These are phyloP conservation scores for Botrytis fabae DNA, from an alignment of 2,329 filamentous ascomycete genomes.

Conservation along the genomic window DNA sequence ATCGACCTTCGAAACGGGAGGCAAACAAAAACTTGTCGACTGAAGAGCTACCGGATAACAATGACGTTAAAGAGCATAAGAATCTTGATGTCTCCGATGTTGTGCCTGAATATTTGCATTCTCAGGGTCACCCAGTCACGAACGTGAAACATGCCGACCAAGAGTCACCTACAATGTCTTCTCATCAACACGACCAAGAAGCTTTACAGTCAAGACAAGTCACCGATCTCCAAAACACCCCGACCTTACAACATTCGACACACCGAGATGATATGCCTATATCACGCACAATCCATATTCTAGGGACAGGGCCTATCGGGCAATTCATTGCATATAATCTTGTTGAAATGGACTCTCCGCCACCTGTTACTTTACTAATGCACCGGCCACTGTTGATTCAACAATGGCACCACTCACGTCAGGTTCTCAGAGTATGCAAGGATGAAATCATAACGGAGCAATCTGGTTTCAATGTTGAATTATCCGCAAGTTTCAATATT, in stretches of 20 bases:
- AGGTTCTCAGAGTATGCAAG: slow-evolving; percentile 49
- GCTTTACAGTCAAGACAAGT: neutral
- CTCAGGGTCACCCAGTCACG: neutral
- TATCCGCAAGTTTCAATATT: slow-evolving; percentile 28
- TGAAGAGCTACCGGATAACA: neutral
- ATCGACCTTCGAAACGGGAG: neutral
- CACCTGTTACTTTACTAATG: slow-evolving; percentile 64
- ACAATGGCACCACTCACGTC: slow-evolving; percentile 49
- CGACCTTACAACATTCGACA: neutral
- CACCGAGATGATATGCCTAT: neutral
- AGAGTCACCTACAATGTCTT: neutral
- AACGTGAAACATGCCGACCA: neutral
- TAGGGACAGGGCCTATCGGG: slow-evolving; percentile 65
- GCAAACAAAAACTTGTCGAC: neutral
- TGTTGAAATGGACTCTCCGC: slow-evolving; percentile 55
- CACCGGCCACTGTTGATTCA: slow-evolving; percentile 49
- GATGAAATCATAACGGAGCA: slow-evolving; percentile 44
- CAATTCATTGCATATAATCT: slow-evolving; percentile 67
- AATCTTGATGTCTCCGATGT: neutral
- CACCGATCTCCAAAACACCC: neutral
- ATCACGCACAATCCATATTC: slow-evolving; percentile 54
- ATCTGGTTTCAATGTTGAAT: slow-evolving; percentile 40
- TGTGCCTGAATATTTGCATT: neutral
- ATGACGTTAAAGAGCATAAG: neutral
- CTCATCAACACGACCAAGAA: neutral